These are phyloP conservation scores for Nannochloris sp. DNA, from an alignment of 139 green algal genomes.

Conservation along the genomic window DNA sequence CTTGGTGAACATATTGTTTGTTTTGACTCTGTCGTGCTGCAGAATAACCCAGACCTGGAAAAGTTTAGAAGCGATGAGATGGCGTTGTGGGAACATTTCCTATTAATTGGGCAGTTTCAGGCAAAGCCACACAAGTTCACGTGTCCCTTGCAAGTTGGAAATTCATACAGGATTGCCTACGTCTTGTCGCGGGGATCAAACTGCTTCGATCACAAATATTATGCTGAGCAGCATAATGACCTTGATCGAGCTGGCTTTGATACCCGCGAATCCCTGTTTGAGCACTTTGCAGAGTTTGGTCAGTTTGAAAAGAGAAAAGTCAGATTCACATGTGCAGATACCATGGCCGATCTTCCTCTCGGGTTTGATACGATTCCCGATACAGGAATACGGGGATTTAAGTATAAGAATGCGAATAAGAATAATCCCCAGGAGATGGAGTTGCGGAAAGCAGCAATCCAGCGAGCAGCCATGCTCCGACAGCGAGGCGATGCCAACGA, in stretches of 20 bases:
- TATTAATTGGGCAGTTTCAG: slow-evolving; percentile 66
- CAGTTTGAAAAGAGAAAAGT: slow-evolving; percentile 26
- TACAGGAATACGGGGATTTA: neutral
- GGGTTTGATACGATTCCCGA: slow-evolving; percentile 7
- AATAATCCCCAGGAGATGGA: neutral
- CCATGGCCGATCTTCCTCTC: neutral
- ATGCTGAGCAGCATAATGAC: slow-evolving; percentile 15
- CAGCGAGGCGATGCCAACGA: slow-evolving; percentile 5
- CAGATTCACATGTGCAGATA: slow-evolving; percentile 19
- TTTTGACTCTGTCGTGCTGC: neutral
- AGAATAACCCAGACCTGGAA: slow-evolving; percentile 22
- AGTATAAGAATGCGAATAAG: neutral
- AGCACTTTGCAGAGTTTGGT: slow-evolving; percentile 23
- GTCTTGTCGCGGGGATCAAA: slow-evolving; percentile 8
- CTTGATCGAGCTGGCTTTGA: slow-evolving; percentile 13
- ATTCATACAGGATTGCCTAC: slow-evolving; percentile 21
- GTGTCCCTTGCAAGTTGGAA: slow-evolving; percentile 26
- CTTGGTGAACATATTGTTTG: neutral
- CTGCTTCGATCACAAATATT: slow-evolving; percentile 34
- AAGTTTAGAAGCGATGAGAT: neutral
- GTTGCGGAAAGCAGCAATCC: neutral
- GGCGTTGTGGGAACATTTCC: slow-evolving; percentile 56
- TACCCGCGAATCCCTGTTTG: slow-evolving; percentile 13
- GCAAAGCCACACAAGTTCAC: slow-evolving; percentile 26
- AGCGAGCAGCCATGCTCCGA: neutral